Base-by-base conservation (phyloP, 305 asterid genomes). In the Solanum chacoense region DNA sequence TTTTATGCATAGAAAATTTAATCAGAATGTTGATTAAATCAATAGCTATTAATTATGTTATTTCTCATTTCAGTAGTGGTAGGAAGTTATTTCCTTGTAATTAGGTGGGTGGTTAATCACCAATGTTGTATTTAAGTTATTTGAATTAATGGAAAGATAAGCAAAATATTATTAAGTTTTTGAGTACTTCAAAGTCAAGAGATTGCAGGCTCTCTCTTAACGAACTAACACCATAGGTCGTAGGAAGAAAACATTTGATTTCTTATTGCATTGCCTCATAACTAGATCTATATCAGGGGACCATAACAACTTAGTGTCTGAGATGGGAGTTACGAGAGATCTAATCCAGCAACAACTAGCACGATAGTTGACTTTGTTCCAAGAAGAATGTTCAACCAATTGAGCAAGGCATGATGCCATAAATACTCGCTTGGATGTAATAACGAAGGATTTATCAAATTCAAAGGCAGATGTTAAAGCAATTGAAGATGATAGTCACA, bases 241-340 rank as follows among this genome's bases (percentile, higher is more conserved):
- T 18, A 55, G 24, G n/a, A 55, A 55, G 67, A 55, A 18, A 55
- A 18, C 11, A 55, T 55, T 18, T 55, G 24, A 55, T 55, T 55
- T 55, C 11, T 0, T 55, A 55, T 55, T 18, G 5, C 11, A 55
- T 55, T 55, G 24, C 67, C 67, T 18, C 2, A 18, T 18, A 55
- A 7, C 5, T 55, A 55, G 5, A 18, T 55, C 24, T 5, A 18
- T 55, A 55, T 55, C 5, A 55, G 1, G 4, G 67, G 11, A 55
- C 24, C 24, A 55, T 7, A 55, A 18, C 67, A 18, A 55, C 67
- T 55, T 18, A 55, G 24, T 55, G 11, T 55, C 67, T 0, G 24
- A 0, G 67, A 3, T 1, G 5, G 24, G 5, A 18, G 11, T 55
- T 7, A 18, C 0, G 24, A 0, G 67, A 55, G 67, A 55, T 55